Evolutionary conservation across 208 protist genomes (phyloP).

Genomic region (Acanthamoeba lenticulata): DNA sequence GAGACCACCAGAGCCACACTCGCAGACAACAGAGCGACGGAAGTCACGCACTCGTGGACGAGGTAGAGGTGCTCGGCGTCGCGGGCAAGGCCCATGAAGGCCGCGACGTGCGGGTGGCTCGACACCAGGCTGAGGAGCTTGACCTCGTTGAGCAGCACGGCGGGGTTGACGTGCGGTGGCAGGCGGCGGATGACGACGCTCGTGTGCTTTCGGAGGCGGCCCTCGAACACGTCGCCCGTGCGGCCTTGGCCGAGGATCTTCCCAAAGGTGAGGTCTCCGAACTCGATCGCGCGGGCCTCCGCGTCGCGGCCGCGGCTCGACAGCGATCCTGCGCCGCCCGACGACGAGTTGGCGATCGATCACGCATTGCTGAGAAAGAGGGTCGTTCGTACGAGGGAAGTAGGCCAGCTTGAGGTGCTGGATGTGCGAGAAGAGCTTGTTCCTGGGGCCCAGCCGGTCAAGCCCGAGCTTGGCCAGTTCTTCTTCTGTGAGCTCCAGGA

Average conservation of each 20-base stretch:
- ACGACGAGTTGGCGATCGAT: neutral
- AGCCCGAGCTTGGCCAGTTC: slow-evolving; percentile 1
- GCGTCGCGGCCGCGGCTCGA: neutral
- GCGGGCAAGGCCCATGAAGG: neutral
- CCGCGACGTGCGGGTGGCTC: neutral
- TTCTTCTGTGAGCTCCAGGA: neutral
- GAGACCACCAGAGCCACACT: neutral
- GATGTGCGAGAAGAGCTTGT: slow-evolving; percentile 14
- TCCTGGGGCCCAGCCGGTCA: neutral
- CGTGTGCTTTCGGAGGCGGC: neutral
- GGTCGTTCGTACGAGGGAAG: neutral
- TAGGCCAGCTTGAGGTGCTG: slow-evolving; percentile 2
- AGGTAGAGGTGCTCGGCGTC: slow-evolving; percentile 16
- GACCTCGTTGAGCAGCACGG: neutral
- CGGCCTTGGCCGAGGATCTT: neutral
- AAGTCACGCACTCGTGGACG: neutral
- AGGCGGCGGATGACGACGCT: slow-evolving; percentile 21
- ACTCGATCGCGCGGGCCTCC: neutral
- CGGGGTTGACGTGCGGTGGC: neutral
- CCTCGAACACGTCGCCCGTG: neutral
- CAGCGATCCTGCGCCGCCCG: neutral
- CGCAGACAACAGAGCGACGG: neutral
- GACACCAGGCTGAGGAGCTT: slow-evolving; percentile 22
- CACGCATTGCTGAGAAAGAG: neutral
- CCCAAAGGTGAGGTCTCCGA: neutral